Conservation (phyloP, 495 filamentous ascomycete genomes). For the Neurospora tetraspora region DNA sequence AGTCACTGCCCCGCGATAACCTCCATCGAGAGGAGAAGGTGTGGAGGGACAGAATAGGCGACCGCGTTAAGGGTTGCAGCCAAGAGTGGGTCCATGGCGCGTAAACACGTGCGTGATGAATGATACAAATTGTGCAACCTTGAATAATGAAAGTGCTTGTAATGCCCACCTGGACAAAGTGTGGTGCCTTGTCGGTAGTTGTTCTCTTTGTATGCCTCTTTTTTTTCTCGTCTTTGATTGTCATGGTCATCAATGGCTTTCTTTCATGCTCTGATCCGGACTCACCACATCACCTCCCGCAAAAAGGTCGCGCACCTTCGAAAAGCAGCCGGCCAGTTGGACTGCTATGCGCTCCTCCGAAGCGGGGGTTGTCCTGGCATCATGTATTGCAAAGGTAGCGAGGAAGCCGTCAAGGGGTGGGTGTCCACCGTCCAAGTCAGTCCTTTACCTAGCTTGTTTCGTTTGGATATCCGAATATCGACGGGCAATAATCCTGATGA, state of each 20-base stretch:
- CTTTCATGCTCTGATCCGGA: slow-evolving; percentile 58
- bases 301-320: slow-evolving; percentile 62
- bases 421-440: slow-evolving; percentile 23
- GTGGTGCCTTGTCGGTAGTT: not conserved
- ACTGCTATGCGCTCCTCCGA: slow-evolving; percentile 53
- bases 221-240: not conserved
- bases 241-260: slow-evolving; percentile 10
- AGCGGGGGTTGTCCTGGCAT: slow-evolving; percentile 61
- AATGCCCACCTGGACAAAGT: not conserved
- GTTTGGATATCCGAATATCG: not conserved
- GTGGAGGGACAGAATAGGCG: not conserved
- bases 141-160: not conserved
- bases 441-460: not conserved
- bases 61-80: not conserved
- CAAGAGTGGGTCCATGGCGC: not conserved
- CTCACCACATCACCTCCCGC: slow-evolving; percentile 74
- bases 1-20: not conserved
- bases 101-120: not conserved
- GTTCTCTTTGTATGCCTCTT: not conserved
- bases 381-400: slow-evolving; percentile 62
- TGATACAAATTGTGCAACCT: not conserved
- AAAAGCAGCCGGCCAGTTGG: slow-evolving; percentile 46
- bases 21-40: not conserved
- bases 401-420: slow-evolving; percentile 29
- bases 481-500: not conserved